Conservation (phyloP, 2,329 filamentous ascomycete genomes). For the Esteya vermicola region DNA sequence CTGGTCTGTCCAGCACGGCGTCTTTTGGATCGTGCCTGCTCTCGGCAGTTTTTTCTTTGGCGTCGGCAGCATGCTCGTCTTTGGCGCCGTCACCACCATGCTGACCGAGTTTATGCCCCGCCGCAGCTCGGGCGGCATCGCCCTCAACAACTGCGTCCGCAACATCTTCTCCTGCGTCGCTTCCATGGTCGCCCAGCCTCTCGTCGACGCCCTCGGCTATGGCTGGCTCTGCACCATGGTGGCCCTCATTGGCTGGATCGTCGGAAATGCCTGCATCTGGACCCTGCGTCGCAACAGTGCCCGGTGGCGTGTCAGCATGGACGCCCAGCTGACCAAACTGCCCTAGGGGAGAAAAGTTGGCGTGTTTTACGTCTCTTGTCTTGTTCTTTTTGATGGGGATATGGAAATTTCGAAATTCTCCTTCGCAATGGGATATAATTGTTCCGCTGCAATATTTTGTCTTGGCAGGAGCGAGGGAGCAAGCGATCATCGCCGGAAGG, state of each 20-base stretch:
- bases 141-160: constrained; percentile 67
- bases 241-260: constrained; percentile 38
- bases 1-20: constrained; percentile 53
- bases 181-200: constrained; percentile 52
- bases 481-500: neutral
- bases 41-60: constrained; percentile 64
- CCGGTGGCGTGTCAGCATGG: constrained; percentile 51
- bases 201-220: constrained; percentile 56
- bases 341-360: neutral
- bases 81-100: constrained; percentile 63
- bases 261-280: constrained; percentile 43
- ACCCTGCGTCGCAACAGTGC: constrained; percentile 44
- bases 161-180: constrained; percentile 68
- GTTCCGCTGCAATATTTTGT: no score
- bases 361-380: no score
- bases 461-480: no score
- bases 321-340: constrained; percentile 21
- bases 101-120: constrained; percentile 71
- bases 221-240: constrained; percentile 61
- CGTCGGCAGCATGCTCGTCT: constrained; percentile 64
- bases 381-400: no score
- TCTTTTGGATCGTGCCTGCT: constrained; percentile 48
- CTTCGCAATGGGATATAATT: no score
- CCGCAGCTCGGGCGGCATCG: constrained; percentile 56
- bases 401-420: no score